Evolutionary conservation across 768 basidiomycete genomes (phyloP), one percentile per base, ranked within the genome.

Genomic region (Lentinula guzmanii): DNA sequence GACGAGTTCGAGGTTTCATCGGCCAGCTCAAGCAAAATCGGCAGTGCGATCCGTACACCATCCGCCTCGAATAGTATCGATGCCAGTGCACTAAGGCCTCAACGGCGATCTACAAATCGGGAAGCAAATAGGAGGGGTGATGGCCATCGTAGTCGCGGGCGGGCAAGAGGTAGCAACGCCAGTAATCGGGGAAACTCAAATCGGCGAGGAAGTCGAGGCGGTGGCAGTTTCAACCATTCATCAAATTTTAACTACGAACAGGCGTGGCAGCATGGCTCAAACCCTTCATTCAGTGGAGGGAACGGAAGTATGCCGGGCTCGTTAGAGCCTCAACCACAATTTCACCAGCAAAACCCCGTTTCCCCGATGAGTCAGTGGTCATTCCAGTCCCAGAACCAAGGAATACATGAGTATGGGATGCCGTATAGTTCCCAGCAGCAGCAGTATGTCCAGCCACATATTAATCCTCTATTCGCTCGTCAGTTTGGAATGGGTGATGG

Each of bases 401-500:
- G 51, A 11, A 48, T 59, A 1, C 34, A 35, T 18, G 33, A 59
- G 9, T 59, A 59, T 48, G 58, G 45, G 34, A 35, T 35, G 45
- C 34, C 61, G 50, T 45, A 53, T 56, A 21, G 16, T 24, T 10
- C 41, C 45, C 63, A 71, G 42, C 62, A 66, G 42, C 62, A 66
- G 62, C 63, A 61, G 3, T 71, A 68, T 42, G 77, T 91, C n/a
- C 89, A 91, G 65, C 91, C 91, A 5, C 91, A 93, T 67, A 92
- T 93, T 62, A 92, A 93, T 66, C 91, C 91, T 8, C 81, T 86
- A 10, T 92, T 93, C 71, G 88, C 89, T 13, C 81, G 83, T 35
- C 74, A 75, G 33, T 88, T 90, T 64, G 87, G 85, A 28, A 35
- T 60, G 59, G 70, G 86, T 61, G 75, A 68, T 61, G n/a, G 34